Conservation (phyloP, 257 asterid species). For the Nicotiana tomentosiformis region DNA sequence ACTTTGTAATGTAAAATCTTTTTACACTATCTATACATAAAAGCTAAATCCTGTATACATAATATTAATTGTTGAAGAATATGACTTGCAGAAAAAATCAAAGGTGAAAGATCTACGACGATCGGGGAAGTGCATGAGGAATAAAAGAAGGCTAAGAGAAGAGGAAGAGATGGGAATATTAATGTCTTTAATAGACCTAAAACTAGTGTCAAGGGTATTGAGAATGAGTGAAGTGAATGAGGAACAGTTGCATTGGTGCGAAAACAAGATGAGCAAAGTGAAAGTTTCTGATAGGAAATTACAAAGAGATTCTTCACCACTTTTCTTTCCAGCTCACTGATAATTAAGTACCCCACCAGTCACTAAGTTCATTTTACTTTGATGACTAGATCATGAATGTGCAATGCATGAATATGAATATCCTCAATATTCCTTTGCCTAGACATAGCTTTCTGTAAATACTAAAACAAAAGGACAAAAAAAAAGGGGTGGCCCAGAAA, state of each 20-base stretch:
- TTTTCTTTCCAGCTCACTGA: constrained; percentile 82
- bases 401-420: constrained; percentile 17
- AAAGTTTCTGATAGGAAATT: constrained; percentile 63
- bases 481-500: too few relatives aligned
- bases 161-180: constrained; percentile 60
- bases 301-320: constrained; percentile 90
- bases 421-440: not conserved
- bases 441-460: not conserved
- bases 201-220: constrained; percentile 75
- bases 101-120: constrained; percentile 55
- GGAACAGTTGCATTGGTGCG: constrained; percentile 87
- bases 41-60: not conserved
- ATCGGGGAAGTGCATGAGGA: constrained; percentile 49
- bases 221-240: constrained; percentile 68
- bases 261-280: constrained; percentile 80
- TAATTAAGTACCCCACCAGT: not conserved
- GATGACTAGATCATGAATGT: constrained; percentile 42
- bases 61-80: not conserved
- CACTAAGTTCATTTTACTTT: constrained; percentile 8
- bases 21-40: not conserved
- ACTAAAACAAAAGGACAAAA: not conserved
- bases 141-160: constrained; percentile 29
- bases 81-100: constrained; percentile 45
- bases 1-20: not conserved
- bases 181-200: constrained; percentile 70